Percentiles rank a stretch among this genome's conserved stretches.
Conservation (phyloP, 2,329 filamentous ascomycete species). For the Ceratocystis cacaofunesta region DNA sequence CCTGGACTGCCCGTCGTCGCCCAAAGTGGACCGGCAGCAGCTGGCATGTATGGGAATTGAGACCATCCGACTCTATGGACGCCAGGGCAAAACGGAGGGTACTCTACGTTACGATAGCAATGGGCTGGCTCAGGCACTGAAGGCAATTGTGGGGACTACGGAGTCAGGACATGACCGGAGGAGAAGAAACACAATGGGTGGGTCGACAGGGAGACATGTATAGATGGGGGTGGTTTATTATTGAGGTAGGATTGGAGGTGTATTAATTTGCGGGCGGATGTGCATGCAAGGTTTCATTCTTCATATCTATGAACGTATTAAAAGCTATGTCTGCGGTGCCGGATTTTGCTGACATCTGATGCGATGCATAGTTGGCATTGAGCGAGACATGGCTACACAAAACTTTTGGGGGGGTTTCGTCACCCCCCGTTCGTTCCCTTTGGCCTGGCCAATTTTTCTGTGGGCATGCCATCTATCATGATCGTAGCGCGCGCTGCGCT, state of each 20-base stretch:
- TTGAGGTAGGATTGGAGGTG: neutral
- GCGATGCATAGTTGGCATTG: too few species aligned
- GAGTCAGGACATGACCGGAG: constrained; percentile 27
- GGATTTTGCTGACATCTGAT: too few species aligned
- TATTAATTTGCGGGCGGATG: neutral
- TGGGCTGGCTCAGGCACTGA: constrained; percentile 58
- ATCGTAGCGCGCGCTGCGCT: neutral
- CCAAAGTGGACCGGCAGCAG: constrained; percentile 50
- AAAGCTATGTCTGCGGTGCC: too few species aligned
- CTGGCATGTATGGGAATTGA: constrained; percentile 58
- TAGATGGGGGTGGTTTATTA: neutral
- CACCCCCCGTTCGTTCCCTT: too few species aligned
- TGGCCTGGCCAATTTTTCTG: neutral
- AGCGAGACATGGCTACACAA: too few species aligned
- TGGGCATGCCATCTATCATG: neutral
- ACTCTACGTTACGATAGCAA: constrained; percentile 56
- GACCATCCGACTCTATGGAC: constrained; percentile 61
- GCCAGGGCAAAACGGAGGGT: constrained; percentile 32
- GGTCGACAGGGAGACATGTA: constrained; percentile 5
- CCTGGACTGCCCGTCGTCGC: constrained; percentile 55
- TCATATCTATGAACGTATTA: too few species aligned
- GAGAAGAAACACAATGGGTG: constrained; percentile 32
- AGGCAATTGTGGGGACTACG: constrained; percentile 55
- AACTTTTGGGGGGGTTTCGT: too few species aligned
- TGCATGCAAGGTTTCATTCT: neutral